phyloP scores from a whole-genome alignment of 176 grass and related monocot species.

The Raddia distichophylla region DNA sequence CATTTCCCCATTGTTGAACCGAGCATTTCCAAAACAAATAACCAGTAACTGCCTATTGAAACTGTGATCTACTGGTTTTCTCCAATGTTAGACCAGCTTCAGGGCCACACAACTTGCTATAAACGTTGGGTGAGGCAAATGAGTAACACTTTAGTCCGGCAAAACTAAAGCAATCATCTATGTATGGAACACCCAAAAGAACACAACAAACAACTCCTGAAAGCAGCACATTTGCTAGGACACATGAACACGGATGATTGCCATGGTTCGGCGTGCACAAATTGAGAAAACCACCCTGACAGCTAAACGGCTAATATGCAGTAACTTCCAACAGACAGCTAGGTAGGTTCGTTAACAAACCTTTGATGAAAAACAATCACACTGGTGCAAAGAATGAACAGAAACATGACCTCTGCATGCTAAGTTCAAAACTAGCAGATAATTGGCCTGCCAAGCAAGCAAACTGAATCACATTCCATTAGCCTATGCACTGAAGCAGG shows the following conservation, averaged over 20 bases:
- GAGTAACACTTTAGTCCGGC: not conserved
- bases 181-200: slow-evolving; percentile 12
- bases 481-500: slow-evolving; percentile 3
- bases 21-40: slow-evolving; percentile 1
- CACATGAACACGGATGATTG: slow-evolving; percentile 1
- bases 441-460: slow-evolving; percentile 22
- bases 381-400: not conserved
- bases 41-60: slow-evolving; percentile 2
- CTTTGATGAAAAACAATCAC: not conserved
- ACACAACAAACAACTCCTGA: not conserved
- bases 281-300: not conserved
- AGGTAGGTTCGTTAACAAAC: slow-evolving; percentile 19
- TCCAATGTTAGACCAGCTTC: slow-evolving; percentile 10
- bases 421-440: not conserved
- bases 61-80: not conserved
- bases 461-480: not conserved
- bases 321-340: not conserved
- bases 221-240: slow-evolving; percentile 29
- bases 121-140: not conserved
- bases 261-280: slow-evolving; percentile 13
- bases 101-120: not conserved
- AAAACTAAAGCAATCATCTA: not conserved
- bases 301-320: slow-evolving; percentile 11
- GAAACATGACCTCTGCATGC: not conserved
- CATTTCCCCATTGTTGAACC: not conserved